phyloP scores from a whole-genome alignment of 208 protist species.

The Trichomonas gallinae region DNA sequence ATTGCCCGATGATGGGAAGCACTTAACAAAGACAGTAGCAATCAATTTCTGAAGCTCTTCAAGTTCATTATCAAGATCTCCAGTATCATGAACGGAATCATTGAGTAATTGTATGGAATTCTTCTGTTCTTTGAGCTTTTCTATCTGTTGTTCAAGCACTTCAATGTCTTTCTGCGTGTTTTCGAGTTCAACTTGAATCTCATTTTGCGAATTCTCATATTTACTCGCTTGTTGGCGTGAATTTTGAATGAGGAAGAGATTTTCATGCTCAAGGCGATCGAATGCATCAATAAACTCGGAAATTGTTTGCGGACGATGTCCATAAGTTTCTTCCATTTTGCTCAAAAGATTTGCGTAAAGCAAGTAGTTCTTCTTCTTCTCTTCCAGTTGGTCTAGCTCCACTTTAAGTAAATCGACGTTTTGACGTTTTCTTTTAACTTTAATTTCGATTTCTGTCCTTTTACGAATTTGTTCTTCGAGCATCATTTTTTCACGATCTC shows the following conservation, averaged over 20 bases:
- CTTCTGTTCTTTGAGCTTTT: not conserved
- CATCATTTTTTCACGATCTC: not conserved
- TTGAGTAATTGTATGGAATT: not conserved
- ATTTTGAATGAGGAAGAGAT: not conserved
- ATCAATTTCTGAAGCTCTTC: not conserved
- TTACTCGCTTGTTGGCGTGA: not conserved
- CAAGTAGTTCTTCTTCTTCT: not conserved
- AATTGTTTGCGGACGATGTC: not conserved
- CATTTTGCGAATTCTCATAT: not conserved
- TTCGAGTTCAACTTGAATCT: not conserved
- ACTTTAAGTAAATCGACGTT: not conserved
- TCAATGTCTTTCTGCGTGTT: not conserved
- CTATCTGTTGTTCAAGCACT: not conserved
- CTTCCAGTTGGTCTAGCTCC: not conserved
- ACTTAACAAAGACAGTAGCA: not conserved
- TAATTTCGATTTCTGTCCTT: not conserved
- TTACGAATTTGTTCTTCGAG: not conserved
- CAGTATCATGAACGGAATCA: not conserved
- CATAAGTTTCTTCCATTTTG: not conserved
- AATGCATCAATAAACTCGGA: not conserved
- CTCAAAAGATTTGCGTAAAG: not conserved
- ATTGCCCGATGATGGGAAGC: not conserved
- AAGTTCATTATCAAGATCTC: not conserved
- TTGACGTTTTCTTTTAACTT: not conserved
- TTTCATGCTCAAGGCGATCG: not conserved